phyloP scores from a whole-genome alignment of 345 rosid genomes.

The Pelargonium nanum region DNA sequence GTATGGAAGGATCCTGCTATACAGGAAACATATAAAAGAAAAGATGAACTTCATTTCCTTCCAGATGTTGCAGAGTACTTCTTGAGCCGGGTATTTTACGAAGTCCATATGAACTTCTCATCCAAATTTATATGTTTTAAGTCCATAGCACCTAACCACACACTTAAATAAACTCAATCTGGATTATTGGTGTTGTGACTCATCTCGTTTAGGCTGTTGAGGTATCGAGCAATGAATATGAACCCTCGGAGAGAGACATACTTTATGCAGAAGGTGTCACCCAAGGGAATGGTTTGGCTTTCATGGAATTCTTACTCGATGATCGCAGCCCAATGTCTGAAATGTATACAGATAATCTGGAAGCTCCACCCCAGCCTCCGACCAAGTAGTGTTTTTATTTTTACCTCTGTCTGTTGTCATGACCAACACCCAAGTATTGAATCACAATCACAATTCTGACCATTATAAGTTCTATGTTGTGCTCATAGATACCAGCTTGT shows the following conservation, averaged over 20 bases:
- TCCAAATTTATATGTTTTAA: not conserved
- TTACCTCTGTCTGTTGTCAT: not conserved
- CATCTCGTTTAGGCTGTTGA: conserved; percentile 74
- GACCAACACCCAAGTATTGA: not conserved
- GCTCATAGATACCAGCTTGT: conserved; percentile 75
- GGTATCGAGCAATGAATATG: conserved; percentile 90
- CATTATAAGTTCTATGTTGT: not conserved
- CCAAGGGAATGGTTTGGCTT: conserved; percentile 90
- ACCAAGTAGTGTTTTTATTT: conserved; percentile 39
- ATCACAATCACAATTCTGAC: not conserved
- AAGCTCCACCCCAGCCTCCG: conserved; percentile 46
- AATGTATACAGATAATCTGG: conserved; percentile 59
- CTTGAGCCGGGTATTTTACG: conserved; percentile 65
- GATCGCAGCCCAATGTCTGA: conserved; percentile 92
- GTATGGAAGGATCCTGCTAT: conserved; percentile 96
- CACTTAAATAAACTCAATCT: conserved; percentile 1
- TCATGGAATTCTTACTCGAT: conserved; percentile 81
- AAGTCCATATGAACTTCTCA: not conserved
- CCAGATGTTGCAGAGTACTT: conserved; percentile 92
- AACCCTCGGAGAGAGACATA: conserved; percentile 86
- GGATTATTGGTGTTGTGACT: conserved; percentile 5
- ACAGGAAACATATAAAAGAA: conserved; percentile 79
- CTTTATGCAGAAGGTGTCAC: conserved; percentile 95
- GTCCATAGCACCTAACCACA: too few species aligned
- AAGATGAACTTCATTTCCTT: conserved; percentile 91